Percentiles rank a stretch among this genome's conserved stretches.
These are phyloP conservation scores for Phytophthora colocasiae DNA, from an alignment of 352 stramenopile genomes.

Conservation along the genomic window DNA sequence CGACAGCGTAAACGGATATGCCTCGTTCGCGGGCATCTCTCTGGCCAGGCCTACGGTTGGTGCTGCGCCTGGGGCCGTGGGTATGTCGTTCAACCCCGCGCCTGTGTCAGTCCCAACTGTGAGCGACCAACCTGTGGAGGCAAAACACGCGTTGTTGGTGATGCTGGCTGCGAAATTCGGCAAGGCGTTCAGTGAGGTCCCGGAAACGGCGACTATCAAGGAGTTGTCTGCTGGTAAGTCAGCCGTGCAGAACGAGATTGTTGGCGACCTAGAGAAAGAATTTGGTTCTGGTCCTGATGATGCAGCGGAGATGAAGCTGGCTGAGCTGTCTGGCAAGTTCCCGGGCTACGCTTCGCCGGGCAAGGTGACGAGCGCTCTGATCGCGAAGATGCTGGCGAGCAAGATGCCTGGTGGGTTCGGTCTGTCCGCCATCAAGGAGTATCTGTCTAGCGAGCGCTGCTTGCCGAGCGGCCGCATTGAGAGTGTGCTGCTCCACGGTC, in stretches of 20 bases:
- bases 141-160: constrained; percentile 79
- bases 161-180: constrained; percentile 81
- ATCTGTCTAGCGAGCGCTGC: constrained; percentile 76
- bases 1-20: constrained; percentile 71
- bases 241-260: constrained; percentile 90
- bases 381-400: constrained; percentile 81
- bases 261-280: constrained; percentile 87
- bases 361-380: constrained; percentile 76
- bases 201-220: constrained; percentile 76
- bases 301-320: constrained; percentile 78
- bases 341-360: constrained; percentile 70
- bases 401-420: constrained; percentile 89
- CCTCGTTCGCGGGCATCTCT: constrained; percentile 74
- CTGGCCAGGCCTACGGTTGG: constrained; percentile 43
- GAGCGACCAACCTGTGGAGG: constrained; percentile 66
- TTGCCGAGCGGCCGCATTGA: constrained; percentile 77
- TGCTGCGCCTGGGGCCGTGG: constrained; percentile 36
- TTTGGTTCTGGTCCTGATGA: constrained; percentile 83
- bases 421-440: constrained; percentile 74
- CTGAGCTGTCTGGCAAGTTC: constrained; percentile 76
- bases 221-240: constrained; percentile 83
- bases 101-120: constrained; percentile 64
- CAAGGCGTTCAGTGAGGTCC: constrained; percentile 74
- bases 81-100: constrained; percentile 47
- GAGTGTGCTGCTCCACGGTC: constrained; percentile 77